Conservation (phyloP, 257 asterid species). For the Lithospermum erythrorhizon region DNA sequence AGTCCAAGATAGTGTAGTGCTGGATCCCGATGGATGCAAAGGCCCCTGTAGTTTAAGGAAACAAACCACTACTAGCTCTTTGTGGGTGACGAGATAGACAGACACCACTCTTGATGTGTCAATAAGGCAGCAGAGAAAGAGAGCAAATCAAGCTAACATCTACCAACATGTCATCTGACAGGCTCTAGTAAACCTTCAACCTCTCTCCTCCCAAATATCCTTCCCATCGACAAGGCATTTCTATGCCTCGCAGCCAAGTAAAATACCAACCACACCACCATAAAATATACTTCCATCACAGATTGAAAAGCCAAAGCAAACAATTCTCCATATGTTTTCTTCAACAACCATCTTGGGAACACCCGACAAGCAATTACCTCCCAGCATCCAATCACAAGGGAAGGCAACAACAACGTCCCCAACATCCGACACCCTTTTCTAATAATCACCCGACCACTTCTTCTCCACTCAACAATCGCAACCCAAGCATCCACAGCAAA, state of each 20-base stretch:
- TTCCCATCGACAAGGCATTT: no score
- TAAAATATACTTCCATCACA: slow-evolving; percentile 71
- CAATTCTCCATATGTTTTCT: slow-evolving; percentile 41
- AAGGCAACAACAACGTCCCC: slow-evolving; percentile 45
- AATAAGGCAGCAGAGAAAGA: slow-evolving; percentile 16
- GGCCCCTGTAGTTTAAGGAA: slow-evolving; percentile 13
- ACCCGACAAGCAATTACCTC: slow-evolving; percentile 71
- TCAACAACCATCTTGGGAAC: slow-evolving; percentile 53
- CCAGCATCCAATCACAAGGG: slow-evolving; percentile 65
- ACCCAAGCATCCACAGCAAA: slow-evolving; percentile 83
- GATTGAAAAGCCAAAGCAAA: slow-evolving; percentile 52
- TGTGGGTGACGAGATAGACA: slow-evolving; percentile 21
- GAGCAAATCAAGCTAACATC: slow-evolving; percentile 6
- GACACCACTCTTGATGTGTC: slow-evolving; percentile 21
- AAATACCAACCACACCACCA: slow-evolving; percentile 71
- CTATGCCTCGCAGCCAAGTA: slow-evolving; percentile 46
- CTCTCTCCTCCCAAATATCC: no score
- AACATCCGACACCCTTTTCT: slow-evolving; percentile 66
- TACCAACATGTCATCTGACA: slow-evolving; percentile 28
- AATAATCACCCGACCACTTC: slow-evolving; percentile 83
- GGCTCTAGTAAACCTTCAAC: no score
- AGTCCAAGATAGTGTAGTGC: slow-evolving; percentile 43
- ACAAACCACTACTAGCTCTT: slow-evolving; percentile 29
- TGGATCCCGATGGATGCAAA: slow-evolving; percentile 26
- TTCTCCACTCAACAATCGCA: slow-evolving; percentile 62